Evolutionary conservation across 768 basidiomycete genomes (phyloP), one percentile per base, ranked within the genome.

Genomic region (Pisolithus sp.): DNA sequence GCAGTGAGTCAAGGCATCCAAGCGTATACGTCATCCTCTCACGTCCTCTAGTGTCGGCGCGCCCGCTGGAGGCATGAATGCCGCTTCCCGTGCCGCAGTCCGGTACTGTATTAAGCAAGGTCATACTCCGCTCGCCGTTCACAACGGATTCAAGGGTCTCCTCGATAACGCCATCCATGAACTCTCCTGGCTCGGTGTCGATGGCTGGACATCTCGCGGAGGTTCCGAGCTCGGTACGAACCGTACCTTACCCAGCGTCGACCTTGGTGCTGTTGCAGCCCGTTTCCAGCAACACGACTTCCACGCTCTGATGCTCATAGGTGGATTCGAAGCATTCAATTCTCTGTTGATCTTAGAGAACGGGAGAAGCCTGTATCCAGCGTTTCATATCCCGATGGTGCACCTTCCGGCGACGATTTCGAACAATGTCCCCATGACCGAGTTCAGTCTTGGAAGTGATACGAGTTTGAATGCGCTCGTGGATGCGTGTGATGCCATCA

Each of bases 211-310:
- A 68, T 83, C 89, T 10, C 87, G 94, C 23, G 96, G 96, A 53
- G 96, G 96, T 10, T 97, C 94, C 23, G 96, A 99, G 68, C 83
- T 99, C 15, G 96, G 96, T 18, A 98, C 96, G 28, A 98, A 98
- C 73, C 89, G 96, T 46, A 78, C 81, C 10, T 72, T 93, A 41
- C 96, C 96, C 18, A 86, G 86, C 44, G 70, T 81, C 46, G 92
- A 97, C 68, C 79, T 98, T 41, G 95, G 93, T 1, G 81, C 81
- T 10, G 77, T 98, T 39, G 96, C 96, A 4, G 74, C 91, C 41
- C 89, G 91, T 62, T 92, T 99, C 78, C 93, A 97, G 69, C 71
- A 91, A 59, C 84, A 89, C 66, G 69, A 73, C 31, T 71, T 98
- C 56, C 79, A 97, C 56, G 89, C 75, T 2, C 65, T 99, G 43